Percentiles rank a stretch among this genome's conserved stretches.
Evolutionary conservation across 768 basidiomycete genomes (phyloP).

Genomic region (Cystobasidium ongulense): DNA sequence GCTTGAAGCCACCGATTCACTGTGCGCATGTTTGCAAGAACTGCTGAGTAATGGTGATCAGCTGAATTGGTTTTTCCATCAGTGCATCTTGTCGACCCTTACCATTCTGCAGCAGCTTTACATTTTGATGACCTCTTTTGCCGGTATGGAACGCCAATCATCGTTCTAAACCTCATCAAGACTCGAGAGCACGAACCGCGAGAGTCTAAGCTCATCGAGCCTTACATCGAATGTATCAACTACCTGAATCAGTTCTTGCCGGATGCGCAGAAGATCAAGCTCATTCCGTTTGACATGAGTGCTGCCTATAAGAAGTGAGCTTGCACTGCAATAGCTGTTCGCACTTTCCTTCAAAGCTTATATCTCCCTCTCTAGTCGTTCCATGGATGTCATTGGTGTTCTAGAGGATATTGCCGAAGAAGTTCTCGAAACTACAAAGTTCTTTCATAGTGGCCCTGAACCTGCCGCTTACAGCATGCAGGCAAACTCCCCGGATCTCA

Average conservation of each 20-base stretch:
- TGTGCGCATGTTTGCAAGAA: slow-evolving; percentile 53
- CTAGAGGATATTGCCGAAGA: slow-evolving; percentile 92
- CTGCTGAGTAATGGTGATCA: slow-evolving; percentile 6
- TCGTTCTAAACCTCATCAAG: slow-evolving; percentile 91
- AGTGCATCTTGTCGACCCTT: slow-evolving; percentile 92
- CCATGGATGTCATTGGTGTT: slow-evolving; percentile 89
- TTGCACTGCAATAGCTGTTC: neutral
- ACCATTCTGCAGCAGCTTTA: slow-evolving; percentile 80
- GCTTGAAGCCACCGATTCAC: slow-evolving; percentile 88
- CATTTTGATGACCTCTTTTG: slow-evolving; percentile 87
- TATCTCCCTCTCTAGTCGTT: slow-evolving; percentile 56
- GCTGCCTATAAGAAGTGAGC: slow-evolving; percentile 85
- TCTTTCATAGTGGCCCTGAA: slow-evolving; percentile 90
- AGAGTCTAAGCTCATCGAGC: slow-evolving; percentile 79
- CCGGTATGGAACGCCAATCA: slow-evolving; percentile 81
- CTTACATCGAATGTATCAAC: slow-evolving; percentile 81
- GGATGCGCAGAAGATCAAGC: slow-evolving; percentile 71
- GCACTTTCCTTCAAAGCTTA: slow-evolving; percentile 30
- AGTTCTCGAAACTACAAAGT: slow-evolving; percentile 76
- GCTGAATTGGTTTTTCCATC: slow-evolving; percentile 13
- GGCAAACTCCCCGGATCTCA: neutral
- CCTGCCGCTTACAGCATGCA: slow-evolving; percentile 57
- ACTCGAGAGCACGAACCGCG: slow-evolving; percentile 53
- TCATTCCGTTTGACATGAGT: slow-evolving; percentile 94
- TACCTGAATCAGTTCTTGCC: slow-evolving; percentile 96